Base-by-base conservation (phyloP, 1,284 basidiomycete genomes). In the Pseudozyma flocculosa region DNA sequence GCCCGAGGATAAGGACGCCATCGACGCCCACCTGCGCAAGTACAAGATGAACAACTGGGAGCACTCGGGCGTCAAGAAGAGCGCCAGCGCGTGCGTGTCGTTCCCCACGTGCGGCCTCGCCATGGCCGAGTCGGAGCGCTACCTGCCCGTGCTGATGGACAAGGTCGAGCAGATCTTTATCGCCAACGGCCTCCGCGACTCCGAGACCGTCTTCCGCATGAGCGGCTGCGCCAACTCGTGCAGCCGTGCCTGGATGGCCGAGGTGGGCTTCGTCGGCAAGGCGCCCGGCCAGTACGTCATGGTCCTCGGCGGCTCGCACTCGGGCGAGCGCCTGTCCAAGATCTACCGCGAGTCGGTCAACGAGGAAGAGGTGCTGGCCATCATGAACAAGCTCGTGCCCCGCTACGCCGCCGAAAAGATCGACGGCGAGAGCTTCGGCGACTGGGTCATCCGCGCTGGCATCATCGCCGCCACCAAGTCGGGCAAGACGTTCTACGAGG, bases 151-250 rank as follows among this genome's bases (percentile, higher is more conserved):
- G 22, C 86, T 98, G 42, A 84, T 97, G 62, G 89, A 91, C 81
- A 97, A 97, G 81, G 87, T 98, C 23, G 95, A 98, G 82, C 86
- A 87, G 80, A 88, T 97, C 29, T 91, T 90, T 75, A 92, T 97
- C 78, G 88, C 92, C 76, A 88, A 87, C 68, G 94, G 94, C 23
- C 82, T 98, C 42, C 85, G 91, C 48, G 88, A 92, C 76, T 92
- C 96, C 78, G 88, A 90, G 2, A 93, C 97, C 65, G 87, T 95
- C 52, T 95, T 97, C 91, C 86, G 94, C 54, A 97, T 97, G 94
- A 79, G 75, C 2, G 78, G 76, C 24, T 80, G 78, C 59, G 75
- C 79, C 29, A 79, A 79, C 56, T 75, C 77, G 9, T 80, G 78
- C 50, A 62, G 68, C 32, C 46, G 93, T 57, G 93, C 94, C n/a